These are phyloP conservation scores for Willaertia magna DNA, from an alignment of 208 protist species.

Conservation along the genomic window DNA sequence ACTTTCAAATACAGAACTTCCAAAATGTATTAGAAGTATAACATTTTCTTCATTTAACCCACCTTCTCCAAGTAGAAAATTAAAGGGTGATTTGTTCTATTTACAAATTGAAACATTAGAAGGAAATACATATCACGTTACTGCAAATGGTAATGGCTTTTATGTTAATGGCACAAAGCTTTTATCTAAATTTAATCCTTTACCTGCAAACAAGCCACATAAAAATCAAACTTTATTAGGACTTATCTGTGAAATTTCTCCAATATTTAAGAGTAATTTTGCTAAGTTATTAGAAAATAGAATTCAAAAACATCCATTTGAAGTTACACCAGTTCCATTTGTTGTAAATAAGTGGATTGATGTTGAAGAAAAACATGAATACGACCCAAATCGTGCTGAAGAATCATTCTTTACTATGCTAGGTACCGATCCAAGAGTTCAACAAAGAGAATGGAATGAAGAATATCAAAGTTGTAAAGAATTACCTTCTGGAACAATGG, in stretches of 20 bases:
- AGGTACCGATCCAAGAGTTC: conserved; percentile 1
- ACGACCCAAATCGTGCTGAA: conserved; percentile 7
- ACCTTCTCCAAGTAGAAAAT: conserved; percentile 20
- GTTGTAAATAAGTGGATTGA: neutral
- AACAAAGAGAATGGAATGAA: conserved; percentile 42
- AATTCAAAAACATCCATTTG: conserved; percentile 16
- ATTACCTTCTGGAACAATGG: conserved; percentile 8
- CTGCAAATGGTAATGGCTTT: conserved; percentile 28
- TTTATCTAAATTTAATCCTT: neutral
- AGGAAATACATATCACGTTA: conserved; percentile 16
- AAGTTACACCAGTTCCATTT: conserved; percentile 24
- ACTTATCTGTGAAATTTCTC: neutral
- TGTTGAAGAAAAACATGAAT: neutral
- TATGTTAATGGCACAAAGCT: conserved; percentile 28
- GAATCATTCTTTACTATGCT: conserved; percentile 2
- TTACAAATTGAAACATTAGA: conserved; percentile 26
- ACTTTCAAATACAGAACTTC: neutral
- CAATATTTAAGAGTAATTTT: neutral
- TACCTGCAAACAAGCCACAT: neutral
- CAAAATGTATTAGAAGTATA: conserved; percentile 25
- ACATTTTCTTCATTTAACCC: conserved; percentile 32
- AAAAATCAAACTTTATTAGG: neutral
- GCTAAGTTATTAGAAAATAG: neutral
- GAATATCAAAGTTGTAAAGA: conserved; percentile 32
- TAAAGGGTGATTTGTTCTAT: conserved; percentile 37